These are phyloP conservation scores for Ceratobasidium papillatum DNA, from an alignment of 1,284 basidiomycete genomes.

Conservation along the genomic window DNA sequence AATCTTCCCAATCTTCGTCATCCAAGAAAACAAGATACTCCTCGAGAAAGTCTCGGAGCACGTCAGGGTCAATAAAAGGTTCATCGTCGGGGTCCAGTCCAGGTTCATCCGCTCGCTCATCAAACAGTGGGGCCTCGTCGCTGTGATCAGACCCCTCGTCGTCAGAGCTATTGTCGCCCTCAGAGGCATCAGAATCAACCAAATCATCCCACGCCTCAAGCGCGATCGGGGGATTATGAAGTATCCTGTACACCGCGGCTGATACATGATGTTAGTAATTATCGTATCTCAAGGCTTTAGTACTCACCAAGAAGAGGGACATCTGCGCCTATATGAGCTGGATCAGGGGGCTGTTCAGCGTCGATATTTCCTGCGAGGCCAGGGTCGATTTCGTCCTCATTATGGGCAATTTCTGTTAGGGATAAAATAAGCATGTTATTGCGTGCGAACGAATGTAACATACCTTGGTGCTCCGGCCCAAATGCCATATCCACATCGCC, in stretches of 20 bases:
- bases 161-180: background rate
- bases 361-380: background rate
- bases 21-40: constrained; percentile 5
- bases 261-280: background rate
- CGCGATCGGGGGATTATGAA: background rate
- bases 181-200: background rate
- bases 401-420: background rate
- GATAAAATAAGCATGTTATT: background rate
- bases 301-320: constrained; percentile 2
- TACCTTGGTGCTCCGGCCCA: background rate
- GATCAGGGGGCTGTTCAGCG: background rate
- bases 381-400: background rate
- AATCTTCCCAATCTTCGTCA: constrained; percentile 16
- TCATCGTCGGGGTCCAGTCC: constrained; percentile 2
- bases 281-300: background rate
- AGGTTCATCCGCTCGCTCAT: background rate
- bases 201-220: constrained; percentile 5
- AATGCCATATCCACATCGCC: background rate
- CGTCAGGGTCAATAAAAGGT: background rate
- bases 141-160: background rate
- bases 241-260: background rate
- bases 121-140: background rate
- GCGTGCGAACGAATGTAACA: background rate
- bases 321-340: background rate
- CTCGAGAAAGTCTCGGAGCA: background rate